Evolutionary conservation across 1,284 basidiomycete genomes (phyloP), one percentile per base, ranked within the genome.

Genomic region (Naganishia sp.): DNA sequence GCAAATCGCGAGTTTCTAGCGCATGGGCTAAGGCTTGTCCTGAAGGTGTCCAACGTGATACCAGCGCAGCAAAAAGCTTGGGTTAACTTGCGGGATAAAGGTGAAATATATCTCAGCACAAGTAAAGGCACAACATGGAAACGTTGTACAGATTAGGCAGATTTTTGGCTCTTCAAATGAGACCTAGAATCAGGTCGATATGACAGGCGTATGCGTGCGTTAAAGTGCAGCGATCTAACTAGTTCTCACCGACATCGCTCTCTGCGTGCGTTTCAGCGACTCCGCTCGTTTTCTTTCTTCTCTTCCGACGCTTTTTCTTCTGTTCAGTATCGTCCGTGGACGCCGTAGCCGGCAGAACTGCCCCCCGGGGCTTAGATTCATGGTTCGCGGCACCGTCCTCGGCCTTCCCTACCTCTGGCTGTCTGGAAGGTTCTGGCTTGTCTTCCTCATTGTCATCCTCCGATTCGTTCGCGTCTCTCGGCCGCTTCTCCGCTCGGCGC

Each of bases 41-140:
- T 65, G 59, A 66, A 87, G 86, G 81, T 87, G 2, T 86, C 86
- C 13, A 89, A 87, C 72, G 72, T 90, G 63, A 74, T 84, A 15
- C 88, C 88, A 1, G 84, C 82, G 25, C 83, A 86, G 69, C 80
- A 80, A 50, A 83, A 80, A 6, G 84, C 88, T 28, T 90, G 89
- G 89, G 84, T 86, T 79, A 81, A 81, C 48, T 76, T 81, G 45
- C 82, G 82, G 63, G 79, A 80, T 10, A 81, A 80, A 18, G 83
- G 76, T 4, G 86, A 88, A 71, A 82, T 90, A 7, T 89, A 85
- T 74, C 78, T 91, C 55, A 82, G 83, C 70, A 88, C 88, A 5
- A 81, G 84, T 63, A 79, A 84, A 45, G 83, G 86, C 68, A 85
- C 88, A 21, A 81, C 83, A 68, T 89, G 88, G 87, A 66, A 66